A percentile compares a stretch with the other conserved stretches of the same genome.
These are phyloP conservation scores for Iodosphaeria phyllophila DNA, from an alignment of 2,329 filamentous ascomycete genomes.

Conservation along the genomic window DNA sequence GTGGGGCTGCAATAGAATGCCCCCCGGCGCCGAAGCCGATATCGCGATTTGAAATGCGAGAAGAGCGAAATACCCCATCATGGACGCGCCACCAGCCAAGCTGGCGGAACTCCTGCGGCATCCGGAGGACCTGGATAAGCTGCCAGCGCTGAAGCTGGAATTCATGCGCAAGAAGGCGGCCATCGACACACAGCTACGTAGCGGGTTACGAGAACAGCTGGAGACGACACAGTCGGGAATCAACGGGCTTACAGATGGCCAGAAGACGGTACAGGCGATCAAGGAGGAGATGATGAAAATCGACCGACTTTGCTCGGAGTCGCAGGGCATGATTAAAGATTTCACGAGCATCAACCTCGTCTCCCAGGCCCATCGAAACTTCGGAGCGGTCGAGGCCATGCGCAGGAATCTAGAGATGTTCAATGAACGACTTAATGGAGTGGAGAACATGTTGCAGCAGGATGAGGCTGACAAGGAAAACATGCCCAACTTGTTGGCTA, in stretches of 20 bases:
- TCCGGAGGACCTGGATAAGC: conserved; percentile 95
- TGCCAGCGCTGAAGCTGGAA: conserved; percentile 72
- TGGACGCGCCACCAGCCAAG: conserved; percentile 56
- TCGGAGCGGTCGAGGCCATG: conserved; percentile 86
- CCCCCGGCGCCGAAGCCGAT: too few relatives aligned
- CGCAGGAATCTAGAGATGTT: conserved; percentile 79
- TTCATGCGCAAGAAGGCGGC: conserved; percentile 87
- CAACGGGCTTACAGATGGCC: conserved; percentile 70
- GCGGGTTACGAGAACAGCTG: conserved; percentile 77
- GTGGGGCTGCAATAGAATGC: too few relatives aligned
- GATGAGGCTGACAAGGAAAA: conserved; percentile 76
- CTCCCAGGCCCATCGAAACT: conserved; percentile 90
- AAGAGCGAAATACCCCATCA: conserved; percentile 20
- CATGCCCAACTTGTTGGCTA: conserved; percentile 77
- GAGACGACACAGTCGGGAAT: conserved; percentile 90
- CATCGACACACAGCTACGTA: conserved; percentile 77
- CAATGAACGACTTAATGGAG: conserved; percentile 52
- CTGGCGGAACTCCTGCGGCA: conserved; percentile 86
- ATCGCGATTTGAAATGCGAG: too few relatives aligned
- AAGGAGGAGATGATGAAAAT: conserved; percentile 99
- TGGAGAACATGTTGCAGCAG: conserved; percentile 62
- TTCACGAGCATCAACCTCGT: conserved; percentile 85
- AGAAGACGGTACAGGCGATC: conserved; percentile 79
- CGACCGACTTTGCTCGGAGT: conserved; percentile 90
- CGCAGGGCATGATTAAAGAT: conserved; percentile 92